Conservation (phyloP, 352 stramenopile species). For the Pythium sp. region DNA sequence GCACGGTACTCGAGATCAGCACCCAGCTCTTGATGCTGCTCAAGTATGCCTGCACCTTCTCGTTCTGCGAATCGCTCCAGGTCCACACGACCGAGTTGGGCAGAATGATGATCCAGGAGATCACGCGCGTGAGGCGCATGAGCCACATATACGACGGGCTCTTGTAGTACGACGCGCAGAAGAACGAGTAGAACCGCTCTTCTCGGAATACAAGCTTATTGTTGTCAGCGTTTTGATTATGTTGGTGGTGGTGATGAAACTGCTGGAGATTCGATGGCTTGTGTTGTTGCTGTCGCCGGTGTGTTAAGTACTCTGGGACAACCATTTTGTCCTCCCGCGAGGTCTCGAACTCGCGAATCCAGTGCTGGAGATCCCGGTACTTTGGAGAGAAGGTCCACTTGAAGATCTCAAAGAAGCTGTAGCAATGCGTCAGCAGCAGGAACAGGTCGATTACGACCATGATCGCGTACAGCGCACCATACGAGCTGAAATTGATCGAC, state of each 20-base stretch:
- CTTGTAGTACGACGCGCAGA: conserved; percentile 28
- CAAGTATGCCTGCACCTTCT: conserved; percentile 38
- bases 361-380: conserved; percentile 21
- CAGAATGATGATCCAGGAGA: conserved; percentile 60
- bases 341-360: conserved; percentile 26
- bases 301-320: not conserved
- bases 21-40: conserved; percentile 35
- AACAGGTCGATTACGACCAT: conserved; percentile 22
- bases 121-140: conserved; percentile 23
- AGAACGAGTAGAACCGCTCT: conserved; percentile 30
- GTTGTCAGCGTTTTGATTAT: not conserved
- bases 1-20: conserved; percentile 29
- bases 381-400: conserved; percentile 25
- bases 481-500: conserved; percentile 20
- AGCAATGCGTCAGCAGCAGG: conserved; percentile 21
- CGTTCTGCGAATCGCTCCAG: conserved; percentile 26
- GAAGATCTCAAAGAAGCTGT: conserved; percentile 25
- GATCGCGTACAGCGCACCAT: conserved; percentile 22
- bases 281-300: not conserved
- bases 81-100: conserved; percentile 49
- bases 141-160: conserved; percentile 20
- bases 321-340: conserved; percentile 2
- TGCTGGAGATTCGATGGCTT: not conserved
- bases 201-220: conserved; percentile 14
- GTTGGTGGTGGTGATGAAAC: not conserved